Conservation (phyloP, 371 early-diverging fungal genomes). For the Batrachochytrium dendrobatidis region DNA sequence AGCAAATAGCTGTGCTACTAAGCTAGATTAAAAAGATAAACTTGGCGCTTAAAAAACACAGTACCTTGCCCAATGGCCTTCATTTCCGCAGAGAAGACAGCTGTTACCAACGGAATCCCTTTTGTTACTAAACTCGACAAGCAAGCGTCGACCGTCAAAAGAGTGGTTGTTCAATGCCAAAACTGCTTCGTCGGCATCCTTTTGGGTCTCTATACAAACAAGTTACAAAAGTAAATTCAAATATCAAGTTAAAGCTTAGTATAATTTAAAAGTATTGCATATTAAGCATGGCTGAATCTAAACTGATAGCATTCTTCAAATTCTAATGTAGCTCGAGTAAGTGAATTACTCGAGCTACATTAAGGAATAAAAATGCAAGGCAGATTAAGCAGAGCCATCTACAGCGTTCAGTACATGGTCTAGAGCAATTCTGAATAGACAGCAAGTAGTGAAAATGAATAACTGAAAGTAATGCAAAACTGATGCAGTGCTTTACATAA, state of each 20-base stretch:
- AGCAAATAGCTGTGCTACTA: background rate
- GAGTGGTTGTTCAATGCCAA: conserved; percentile 23
- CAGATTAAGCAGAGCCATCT: too few species aligned
- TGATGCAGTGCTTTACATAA: too few species aligned
- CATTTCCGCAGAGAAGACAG: conserved; percentile 37
- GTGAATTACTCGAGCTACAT: too few species aligned
- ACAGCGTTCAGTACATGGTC: too few species aligned
- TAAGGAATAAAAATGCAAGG: too few species aligned
- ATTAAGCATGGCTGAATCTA: conserved; percentile 6
- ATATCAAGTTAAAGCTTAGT: background rate
- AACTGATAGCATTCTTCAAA: background rate
- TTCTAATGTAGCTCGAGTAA: too few species aligned
- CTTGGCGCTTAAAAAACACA: background rate
- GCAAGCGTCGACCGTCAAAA: conserved; percentile 28
- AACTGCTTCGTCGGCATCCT: conserved; percentile 37
- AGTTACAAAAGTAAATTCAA: background rate
- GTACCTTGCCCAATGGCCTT: conserved; percentile 41
- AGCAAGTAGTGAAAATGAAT: too few species aligned
- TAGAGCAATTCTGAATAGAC: too few species aligned
- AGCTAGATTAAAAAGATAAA: conserved; percentile 3
- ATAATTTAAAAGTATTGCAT: too few species aligned
- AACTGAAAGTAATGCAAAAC: too few species aligned
- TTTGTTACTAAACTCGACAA: conserved; percentile 32
- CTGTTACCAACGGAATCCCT: conserved; percentile 12
- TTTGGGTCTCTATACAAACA: conserved; percentile 17